Evolutionary conservation across 306 rosid genomes (phyloP).

Genomic region (Begonia peltatifolia): DNA sequence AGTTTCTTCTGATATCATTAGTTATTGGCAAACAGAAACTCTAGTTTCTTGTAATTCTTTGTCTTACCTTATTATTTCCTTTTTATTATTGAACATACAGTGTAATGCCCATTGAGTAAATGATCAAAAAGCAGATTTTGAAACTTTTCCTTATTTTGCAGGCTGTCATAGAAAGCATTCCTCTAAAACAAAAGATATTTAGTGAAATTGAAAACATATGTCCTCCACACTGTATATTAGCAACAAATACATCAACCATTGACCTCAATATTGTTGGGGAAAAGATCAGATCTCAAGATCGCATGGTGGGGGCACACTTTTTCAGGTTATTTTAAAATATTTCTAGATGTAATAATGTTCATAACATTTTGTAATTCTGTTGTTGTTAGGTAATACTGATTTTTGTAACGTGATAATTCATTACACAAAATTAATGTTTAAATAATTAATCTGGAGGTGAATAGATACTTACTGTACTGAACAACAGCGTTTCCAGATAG

Average conservation of each 20-base stretch:
- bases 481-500: too few species aligned
- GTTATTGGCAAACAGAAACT: background rate
- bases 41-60: background rate
- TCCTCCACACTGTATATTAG: constrained; percentile 78
- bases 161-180: constrained; percentile 81
- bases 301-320: constrained; percentile 90
- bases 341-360: background rate
- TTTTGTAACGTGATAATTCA: too few species aligned
- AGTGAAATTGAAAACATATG: constrained; percentile 77
- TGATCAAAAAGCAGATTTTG: background rate
- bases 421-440: too few species aligned
- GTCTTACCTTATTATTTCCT: background rate
- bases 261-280: constrained; percentile 70
- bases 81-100: background rate
- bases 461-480: too few species aligned
- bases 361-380: background rate
- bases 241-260: constrained; percentile 82
- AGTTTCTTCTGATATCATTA: too few species aligned
- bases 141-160: constrained; percentile 21
- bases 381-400: background rate
- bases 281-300: constrained; percentile 58
- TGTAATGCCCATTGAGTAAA: background rate
- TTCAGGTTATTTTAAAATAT: constrained; percentile 48
- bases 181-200: constrained; percentile 77
- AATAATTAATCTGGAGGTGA: too few species aligned